These are phyloP conservation scores for Fraxinus sp. DNA, from an alignment of 305 asterid genomes.

Conservation along the genomic window DNA sequence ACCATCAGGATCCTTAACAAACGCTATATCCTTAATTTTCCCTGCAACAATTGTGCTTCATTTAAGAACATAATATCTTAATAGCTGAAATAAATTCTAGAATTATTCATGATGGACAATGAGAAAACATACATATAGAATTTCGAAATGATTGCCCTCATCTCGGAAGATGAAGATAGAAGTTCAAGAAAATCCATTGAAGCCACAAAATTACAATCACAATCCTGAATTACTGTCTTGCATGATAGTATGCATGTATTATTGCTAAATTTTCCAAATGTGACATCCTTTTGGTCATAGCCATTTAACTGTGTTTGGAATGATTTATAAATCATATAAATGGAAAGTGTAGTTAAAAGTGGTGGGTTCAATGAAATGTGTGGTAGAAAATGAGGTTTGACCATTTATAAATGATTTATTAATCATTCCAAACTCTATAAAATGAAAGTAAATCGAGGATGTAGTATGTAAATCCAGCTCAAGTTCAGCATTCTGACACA, in stretches of 20 bases:
- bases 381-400: background rate
- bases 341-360: background rate
- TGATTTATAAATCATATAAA: background rate
- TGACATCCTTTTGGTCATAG: background rate
- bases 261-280: background rate
- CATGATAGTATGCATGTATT: background rate
- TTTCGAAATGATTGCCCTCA: background rate
- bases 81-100: background rate
- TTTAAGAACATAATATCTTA: slow-evolving; percentile 7
- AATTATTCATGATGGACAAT: background rate
- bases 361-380: background rate
- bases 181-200: background rate
- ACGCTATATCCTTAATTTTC: slow-evolving; percentile 68
- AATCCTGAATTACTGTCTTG: background rate
- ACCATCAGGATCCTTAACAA: slow-evolving; percentile 93
- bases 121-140: background rate
- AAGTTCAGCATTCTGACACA: background rate
- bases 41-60: slow-evolving; percentile 44
- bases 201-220: background rate
- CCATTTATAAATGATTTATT: background rate
- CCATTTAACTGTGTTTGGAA: background rate
- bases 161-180: background rate
- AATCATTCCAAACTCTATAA: background rate
- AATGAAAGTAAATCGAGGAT: background rate
- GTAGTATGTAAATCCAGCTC: background rate